A percentile compares a stretch with the other conserved stretches of the same genome.
These are phyloP conservation scores for Fusarium abutilonis DNA, from an alignment of 2,329 filamentous ascomycete species.

Conservation along the genomic window DNA sequence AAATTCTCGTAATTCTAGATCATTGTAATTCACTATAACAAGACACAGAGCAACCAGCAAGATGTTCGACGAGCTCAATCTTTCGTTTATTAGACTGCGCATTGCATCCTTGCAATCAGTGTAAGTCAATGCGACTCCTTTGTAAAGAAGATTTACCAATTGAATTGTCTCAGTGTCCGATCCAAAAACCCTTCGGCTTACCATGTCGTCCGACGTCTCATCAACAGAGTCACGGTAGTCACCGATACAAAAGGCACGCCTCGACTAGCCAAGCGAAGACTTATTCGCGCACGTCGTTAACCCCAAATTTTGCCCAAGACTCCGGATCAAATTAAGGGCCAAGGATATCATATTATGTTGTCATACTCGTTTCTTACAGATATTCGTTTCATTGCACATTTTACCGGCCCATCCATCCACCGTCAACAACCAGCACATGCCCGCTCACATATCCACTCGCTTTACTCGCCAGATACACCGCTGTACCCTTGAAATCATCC, in stretches of 20 bases:
- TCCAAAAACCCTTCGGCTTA: constrained; percentile 7
- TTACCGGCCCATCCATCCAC: constrained; percentile 90
- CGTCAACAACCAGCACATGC: constrained; percentile 84
- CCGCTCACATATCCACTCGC: constrained; percentile 86
- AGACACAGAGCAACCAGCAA: constrained; percentile 7
- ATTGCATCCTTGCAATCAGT: constrained; percentile 59
- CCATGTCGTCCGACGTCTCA: constrained; percentile 37
- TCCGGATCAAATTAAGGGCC: not conserved
- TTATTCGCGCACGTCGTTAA: constrained; percentile 39
- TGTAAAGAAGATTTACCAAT: not conserved
- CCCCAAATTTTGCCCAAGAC: not conserved
- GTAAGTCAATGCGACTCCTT: constrained; percentile 50
- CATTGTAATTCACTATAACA: not conserved
- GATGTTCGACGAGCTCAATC: constrained; percentile 55
- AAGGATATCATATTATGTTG: constrained; percentile 16
- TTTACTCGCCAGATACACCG: constrained; percentile 79
- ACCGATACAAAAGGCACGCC: constrained; percentile 25
- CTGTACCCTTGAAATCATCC: constrained; percentile 87
- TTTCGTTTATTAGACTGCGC: constrained; percentile 57
- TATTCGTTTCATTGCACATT: not conserved
- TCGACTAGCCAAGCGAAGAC: constrained; percentile 39
- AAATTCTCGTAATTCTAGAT: not conserved
- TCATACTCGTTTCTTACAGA: not conserved
- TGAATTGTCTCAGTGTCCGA: constrained; percentile 14
- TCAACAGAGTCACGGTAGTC: constrained; percentile 41